These are phyloP conservation scores for Coemansia sp. DNA, from an alignment of 192 early-diverging fungal species.

Conservation along the genomic window DNA sequence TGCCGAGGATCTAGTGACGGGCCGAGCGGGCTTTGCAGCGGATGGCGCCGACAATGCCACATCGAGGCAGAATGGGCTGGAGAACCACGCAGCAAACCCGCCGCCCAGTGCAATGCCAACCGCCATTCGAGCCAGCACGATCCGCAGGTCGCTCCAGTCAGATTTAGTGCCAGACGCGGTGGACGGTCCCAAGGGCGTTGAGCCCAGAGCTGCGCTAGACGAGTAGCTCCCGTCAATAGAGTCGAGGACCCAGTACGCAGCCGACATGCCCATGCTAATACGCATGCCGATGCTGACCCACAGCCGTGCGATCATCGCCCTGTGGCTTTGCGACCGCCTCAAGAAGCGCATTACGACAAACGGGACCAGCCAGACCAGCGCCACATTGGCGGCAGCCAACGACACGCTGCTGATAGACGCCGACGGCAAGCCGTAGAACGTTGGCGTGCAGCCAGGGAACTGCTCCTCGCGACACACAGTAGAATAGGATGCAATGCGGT, in stretches of 20 bases:
- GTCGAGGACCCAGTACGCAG: slow-evolving; percentile 63
- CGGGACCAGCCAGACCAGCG: slow-evolving; percentile 43
- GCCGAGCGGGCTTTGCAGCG: not conserved
- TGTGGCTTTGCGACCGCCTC: slow-evolving; percentile 57
- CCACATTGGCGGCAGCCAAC: slow-evolving; percentile 25
- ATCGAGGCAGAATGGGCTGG: slow-evolving; percentile 61
- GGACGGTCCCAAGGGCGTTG: not conserved
- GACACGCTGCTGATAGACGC: slow-evolving; percentile 35
- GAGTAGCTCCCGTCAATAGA: slow-evolving; percentile 24
- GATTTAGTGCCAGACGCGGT: not conserved
- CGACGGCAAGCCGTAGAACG: slow-evolving; percentile 68
- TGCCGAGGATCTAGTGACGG: not conserved
- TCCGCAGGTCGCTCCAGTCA: slow-evolving; percentile 50
- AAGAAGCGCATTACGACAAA: slow-evolving; percentile 49
- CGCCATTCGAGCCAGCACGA: slow-evolving; percentile 59
- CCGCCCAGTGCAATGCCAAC: slow-evolving; percentile 60
- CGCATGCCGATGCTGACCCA: slow-evolving; percentile 65
- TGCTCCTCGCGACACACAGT: slow-evolving; percentile 94
- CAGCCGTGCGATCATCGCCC: slow-evolving; percentile 51
- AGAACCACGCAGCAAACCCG: slow-evolving; percentile 59
- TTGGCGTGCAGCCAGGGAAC: slow-evolving; percentile 74
- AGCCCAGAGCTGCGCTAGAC: not conserved
- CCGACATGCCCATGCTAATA: slow-evolving; percentile 57
- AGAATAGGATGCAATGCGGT: slow-evolving; percentile 58
- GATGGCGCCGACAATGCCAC: slow-evolving; percentile 26